phyloP scores from a whole-genome alignment of 768 basidiomycete genomes.

The Suillus americanus region DNA sequence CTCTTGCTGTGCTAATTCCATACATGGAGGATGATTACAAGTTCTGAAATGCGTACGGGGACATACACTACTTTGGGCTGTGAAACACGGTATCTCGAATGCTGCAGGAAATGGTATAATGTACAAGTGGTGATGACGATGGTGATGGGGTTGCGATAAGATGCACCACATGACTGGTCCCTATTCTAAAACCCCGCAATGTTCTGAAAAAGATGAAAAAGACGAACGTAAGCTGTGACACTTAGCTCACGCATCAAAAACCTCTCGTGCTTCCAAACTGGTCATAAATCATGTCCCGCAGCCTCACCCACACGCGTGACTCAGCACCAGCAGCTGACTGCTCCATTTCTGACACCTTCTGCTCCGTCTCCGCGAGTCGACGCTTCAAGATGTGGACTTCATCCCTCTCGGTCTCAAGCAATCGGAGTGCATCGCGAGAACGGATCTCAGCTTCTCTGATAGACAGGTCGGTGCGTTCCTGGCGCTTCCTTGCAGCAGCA shows the following conservation, averaged over 20 bases:
- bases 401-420: conserved; percentile 19
- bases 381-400: conserved; percentile 25
- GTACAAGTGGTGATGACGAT: neutral
- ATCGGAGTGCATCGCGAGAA: conserved; percentile 18
- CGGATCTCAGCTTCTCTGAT: conserved; percentile 17
- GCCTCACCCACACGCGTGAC: conserved; percentile 25
- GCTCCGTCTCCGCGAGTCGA: conserved; percentile 24
- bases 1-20: neutral
- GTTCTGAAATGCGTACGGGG: neutral
- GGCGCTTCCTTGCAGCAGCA: conserved; percentile 13
- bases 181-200: conserved; percentile 1
- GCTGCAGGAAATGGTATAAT: neutral
- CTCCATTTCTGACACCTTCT: conserved; percentile 16
- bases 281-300: conserved; percentile 31
- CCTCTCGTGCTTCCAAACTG: conserved; percentile 17
- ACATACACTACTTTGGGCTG: neutral
- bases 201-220: conserved; percentile 1
- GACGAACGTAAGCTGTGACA: neutral
- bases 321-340: conserved; percentile 18
- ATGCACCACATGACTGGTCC: neutral
- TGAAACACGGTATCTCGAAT: conserved; percentile 6
- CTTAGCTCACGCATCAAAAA: neutral
- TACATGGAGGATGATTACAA: conserved; percentile 4
- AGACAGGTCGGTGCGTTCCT: conserved; percentile 2
- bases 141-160: neutral